Evolutionary conservation across 208 protist genomes (phyloP), one percentile per base, ranked within the genome.

Genomic region (Sergeia podlipaevii): DNA sequence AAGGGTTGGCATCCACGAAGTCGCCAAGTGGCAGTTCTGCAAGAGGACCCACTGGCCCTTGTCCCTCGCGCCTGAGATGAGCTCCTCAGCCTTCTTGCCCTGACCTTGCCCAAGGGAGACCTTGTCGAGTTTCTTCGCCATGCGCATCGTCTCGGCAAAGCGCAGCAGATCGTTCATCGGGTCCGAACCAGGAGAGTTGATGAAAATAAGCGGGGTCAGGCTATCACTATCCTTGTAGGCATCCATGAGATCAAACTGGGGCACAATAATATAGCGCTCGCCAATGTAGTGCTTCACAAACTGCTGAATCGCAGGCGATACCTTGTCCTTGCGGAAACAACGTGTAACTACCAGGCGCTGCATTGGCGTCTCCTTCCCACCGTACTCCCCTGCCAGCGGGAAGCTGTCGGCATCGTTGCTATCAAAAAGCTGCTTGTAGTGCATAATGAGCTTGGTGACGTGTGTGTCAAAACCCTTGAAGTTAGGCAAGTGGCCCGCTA

Each of bases 11-110:
- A 98, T 97, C 88, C 93, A 98, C 4, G 89, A 96, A 11, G 89
- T 88, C 50, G 94, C 93, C 0, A 99, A 73, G 73, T 99, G 97
- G 69, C 97, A 99, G 68, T 99, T 99, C 70, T 99, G 97, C 50
- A 99, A 79, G 34, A 98, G 69, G 27, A 98, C 85, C 97, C 97
- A 99, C 66, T 85, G 87, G 15, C 93, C 96, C 26, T 68, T 78
- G 68, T 97, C 89, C 10, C 86, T 72, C 17, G 71, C 90, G 46
- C 82, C 79, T 20, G 24, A 60, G 23, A 98, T 88, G 45, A 97
- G 79, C 60, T 94, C 91, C 70, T 97, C 89, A 3, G 95, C 93
- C 49, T 91, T 95, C 38, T 75, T 78, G 18, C 97, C 97, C 60
- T 99, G 96, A 15, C 97, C 97, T 53, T 98, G 95, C 6, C 97